phyloP scores from a whole-genome alignment of 306 rosid species.

The Inga oerstediana region DNA sequence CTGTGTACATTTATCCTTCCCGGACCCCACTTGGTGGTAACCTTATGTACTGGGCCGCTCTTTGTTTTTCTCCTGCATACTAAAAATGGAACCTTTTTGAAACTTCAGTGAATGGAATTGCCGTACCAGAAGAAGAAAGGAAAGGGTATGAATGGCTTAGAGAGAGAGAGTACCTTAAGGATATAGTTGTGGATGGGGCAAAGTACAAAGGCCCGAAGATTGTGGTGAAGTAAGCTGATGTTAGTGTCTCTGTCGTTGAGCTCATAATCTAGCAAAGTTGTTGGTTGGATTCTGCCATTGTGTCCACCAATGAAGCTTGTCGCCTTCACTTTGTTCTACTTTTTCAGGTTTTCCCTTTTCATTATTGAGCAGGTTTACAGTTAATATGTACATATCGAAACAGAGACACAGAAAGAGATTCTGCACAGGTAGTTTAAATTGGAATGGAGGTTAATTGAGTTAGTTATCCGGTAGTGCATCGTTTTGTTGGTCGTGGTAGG shows the following conservation, averaged over 20 bases:
- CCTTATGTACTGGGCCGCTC: too few relatives aligned
- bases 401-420: constrained; percentile 31
- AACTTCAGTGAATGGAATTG: constrained; percentile 51
- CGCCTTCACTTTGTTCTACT: constrained; percentile 10
- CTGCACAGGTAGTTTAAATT: constrained; percentile 41
- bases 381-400: constrained; percentile 58
- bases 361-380: constrained; percentile 34
- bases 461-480: neutral
- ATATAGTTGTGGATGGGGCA: constrained; percentile 56
- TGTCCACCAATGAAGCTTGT: constrained; percentile 18
- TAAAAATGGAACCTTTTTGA: neutral
- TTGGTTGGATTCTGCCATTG: neutral
- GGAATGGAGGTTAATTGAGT: constrained; percentile 31
- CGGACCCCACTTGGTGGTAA: too few relatives aligned
- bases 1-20: too few relatives aligned
- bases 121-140: constrained; percentile 60
- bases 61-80: neutral
- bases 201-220: constrained; percentile 68
- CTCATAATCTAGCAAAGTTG: neutral
- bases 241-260: neutral
- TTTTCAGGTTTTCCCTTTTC: constrained; percentile 18
- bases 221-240: constrained; percentile 37
- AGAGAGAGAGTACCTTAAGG: constrained; percentile 69
- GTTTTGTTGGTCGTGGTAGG: constrained; percentile 1
- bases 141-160: constrained; percentile 75